These are phyloP conservation scores for Linum tenue DNA, from an alignment of 345 rosid genomes.

Conservation along the genomic window DNA sequence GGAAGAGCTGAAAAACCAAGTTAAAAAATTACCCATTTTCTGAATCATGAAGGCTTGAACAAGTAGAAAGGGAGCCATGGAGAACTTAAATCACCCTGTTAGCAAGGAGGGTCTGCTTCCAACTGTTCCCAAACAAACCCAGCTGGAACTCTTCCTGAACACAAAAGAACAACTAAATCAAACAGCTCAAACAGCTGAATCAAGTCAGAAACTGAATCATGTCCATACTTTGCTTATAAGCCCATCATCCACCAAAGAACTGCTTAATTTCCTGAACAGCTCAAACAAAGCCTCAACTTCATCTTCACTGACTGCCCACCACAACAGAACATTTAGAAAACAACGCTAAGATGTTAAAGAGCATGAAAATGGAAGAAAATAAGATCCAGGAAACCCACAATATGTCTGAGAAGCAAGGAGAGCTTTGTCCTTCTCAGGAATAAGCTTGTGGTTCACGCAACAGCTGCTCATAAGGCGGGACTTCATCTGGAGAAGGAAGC, in stretches of 20 bases:
- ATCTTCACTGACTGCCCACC: constrained; percentile 40
- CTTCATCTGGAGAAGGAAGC: background rate
- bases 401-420: constrained; percentile 28
- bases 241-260: constrained; percentile 46
- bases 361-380: background rate
- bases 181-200: no score
- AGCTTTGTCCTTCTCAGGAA: constrained; percentile 11
- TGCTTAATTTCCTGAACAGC: constrained; percentile 56
- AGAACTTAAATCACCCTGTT: constrained; percentile 25
- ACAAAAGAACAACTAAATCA: background rate
- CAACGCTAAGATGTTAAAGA: background rate
- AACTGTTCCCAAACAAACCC: constrained; percentile 50
- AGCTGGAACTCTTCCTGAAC: constrained; percentile 61
- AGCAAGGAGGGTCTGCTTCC: constrained; percentile 36
- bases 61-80: background rate
- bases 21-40: no score
- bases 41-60: background rate
- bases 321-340: background rate
- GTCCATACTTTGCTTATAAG: constrained; percentile 49
- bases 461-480: background rate
- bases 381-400: constrained; percentile 15
- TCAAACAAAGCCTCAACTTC: constrained; percentile 47
- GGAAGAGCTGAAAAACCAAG: constrained; percentile 36
- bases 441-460: constrained; percentile 16
- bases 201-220: background rate